Conservation (phyloP, 2,329 filamentous ascomycete genomes). For the Colletotrichum sp. region DNA sequence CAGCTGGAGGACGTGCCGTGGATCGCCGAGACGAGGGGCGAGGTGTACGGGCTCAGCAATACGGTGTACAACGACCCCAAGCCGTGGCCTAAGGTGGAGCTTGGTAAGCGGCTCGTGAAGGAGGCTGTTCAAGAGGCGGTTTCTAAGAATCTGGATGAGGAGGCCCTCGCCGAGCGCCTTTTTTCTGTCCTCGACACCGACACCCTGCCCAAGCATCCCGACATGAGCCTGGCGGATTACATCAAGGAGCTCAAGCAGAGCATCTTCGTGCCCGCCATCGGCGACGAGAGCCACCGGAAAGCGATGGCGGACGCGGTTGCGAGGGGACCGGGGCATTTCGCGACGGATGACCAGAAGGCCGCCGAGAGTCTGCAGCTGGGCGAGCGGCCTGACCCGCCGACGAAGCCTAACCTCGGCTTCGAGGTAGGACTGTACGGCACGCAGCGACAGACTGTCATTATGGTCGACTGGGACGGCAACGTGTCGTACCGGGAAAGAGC, state of each 20-base stretch:
- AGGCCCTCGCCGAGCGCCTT: slow-evolving; percentile 53
- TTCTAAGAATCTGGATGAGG: slow-evolving; percentile 41
- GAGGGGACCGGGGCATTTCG: slow-evolving; percentile 40
- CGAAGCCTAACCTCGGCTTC: slow-evolving; percentile 40
- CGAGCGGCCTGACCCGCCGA: slow-evolving; percentile 30
- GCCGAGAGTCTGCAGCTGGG: slow-evolving; percentile 32
- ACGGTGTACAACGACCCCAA: slow-evolving; percentile 57
- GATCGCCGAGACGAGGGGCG: slow-evolving; percentile 54
- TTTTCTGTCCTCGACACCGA: slow-evolving; percentile 62
- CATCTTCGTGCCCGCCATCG: slow-evolving; percentile 66
- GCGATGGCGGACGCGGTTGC: slow-evolving; percentile 48
- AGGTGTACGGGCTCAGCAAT: slow-evolving; percentile 67
- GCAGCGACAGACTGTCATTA: slow-evolving; percentile 65
- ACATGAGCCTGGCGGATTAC: slow-evolving; percentile 56
- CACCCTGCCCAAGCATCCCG: slow-evolving; percentile 49
- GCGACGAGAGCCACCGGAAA: slow-evolving; percentile 47
- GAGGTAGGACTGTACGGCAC: slow-evolving; percentile 68
- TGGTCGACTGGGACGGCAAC: slow-evolving; percentile 67
- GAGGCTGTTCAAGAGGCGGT: slow-evolving; percentile 45
- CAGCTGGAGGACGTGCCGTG: slow-evolving; percentile 60
- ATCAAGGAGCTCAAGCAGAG: slow-evolving; percentile 59
- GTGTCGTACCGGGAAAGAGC: slow-evolving; percentile 64
- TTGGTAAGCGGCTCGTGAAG: slow-evolving; percentile 52
- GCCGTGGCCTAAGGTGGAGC: slow-evolving; percentile 65
- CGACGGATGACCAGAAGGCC: slow-evolving; percentile 40